Percentiles rank a stretch among this genome's conserved stretches.
Evolutionary conservation across 2,329 filamentous ascomycete genomes (phyloP).

Genomic region (Stemphylium vesicarium): DNA sequence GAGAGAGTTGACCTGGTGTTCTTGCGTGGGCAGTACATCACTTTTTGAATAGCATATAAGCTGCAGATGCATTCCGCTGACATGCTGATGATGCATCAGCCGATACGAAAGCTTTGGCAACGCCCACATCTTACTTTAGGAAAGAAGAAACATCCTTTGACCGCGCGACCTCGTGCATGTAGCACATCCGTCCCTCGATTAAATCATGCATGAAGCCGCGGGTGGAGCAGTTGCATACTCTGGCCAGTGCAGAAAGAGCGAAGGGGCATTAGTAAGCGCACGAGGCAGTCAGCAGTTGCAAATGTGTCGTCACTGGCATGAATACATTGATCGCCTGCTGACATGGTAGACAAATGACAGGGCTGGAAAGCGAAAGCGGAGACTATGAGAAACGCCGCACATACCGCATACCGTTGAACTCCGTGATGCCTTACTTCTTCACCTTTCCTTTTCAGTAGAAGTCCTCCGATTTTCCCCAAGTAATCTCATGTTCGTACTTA

Average conservation of each 20-base stretch:
- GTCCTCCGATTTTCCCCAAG: constrained; percentile 43
- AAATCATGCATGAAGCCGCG: neutral
- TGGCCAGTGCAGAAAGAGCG: neutral
- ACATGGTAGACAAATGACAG: neutral
- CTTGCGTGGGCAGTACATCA: too few species aligned
- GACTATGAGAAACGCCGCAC: too few species aligned
- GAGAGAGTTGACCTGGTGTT: too few species aligned
- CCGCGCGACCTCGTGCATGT: neutral
- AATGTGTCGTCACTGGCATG: neutral
- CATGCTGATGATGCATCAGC: neutral
- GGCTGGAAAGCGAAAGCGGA: too few species aligned
- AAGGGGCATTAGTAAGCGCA: neutral
- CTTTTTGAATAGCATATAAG: too few species aligned
- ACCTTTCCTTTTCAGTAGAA: constrained; percentile 26
- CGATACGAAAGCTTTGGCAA: neutral
- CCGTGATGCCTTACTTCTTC: neutral
- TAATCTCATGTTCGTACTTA: constrained; percentile 45
- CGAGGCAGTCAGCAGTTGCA: neutral
- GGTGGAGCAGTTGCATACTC: neutral
- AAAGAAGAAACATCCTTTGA: neutral
- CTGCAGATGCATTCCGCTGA: neutral
- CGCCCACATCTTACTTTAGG: neutral
- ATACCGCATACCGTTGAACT: too few species aligned
- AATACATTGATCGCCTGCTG: neutral
- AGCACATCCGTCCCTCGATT: neutral